These are phyloP conservation scores for Saccharomycopsis fodiens DNA, from an alignment of 805 yeast species.

Conservation along the genomic window DNA sequence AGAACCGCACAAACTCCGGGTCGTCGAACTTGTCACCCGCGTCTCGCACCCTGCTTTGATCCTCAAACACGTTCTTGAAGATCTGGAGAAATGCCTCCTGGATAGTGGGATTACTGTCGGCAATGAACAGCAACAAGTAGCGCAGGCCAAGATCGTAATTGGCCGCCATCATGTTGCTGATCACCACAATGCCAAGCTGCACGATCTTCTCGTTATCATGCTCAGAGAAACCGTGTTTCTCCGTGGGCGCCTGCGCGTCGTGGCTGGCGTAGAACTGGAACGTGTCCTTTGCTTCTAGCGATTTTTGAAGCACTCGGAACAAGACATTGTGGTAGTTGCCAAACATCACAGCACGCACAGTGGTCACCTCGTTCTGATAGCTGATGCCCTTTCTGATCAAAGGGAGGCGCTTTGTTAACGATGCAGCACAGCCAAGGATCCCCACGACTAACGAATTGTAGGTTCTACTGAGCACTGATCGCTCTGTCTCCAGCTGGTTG, in stretches of 20 bases:
- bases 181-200: slow-evolving; percentile 3
- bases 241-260: neutral
- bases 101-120: slow-evolving; percentile 11
- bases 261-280: neutral
- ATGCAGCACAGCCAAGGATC: slow-evolving; percentile 49
- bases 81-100: slow-evolving; percentile 17
- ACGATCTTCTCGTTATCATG: slow-evolving; percentile 2
- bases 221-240: neutral
- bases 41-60: slow-evolving; percentile 2
- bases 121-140: slow-evolving; percentile 14
- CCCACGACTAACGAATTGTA: slow-evolving; percentile 42
- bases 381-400: slow-evolving; percentile 48
- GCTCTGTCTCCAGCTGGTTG: neutral
- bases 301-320: slow-evolving; percentile 30
- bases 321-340: slow-evolving; percentile 64
- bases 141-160: slow-evolving; percentile 15
- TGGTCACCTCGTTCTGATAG: slow-evolving; percentile 44
- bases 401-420: slow-evolving; percentile 47
- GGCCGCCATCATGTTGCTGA: slow-evolving; percentile 16
- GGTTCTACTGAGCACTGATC: neutral
- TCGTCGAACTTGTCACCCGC: neutral
- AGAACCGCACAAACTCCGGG: slow-evolving; percentile 4
- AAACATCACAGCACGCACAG: slow-evolving; percentile 54
- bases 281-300: slow-evolving; percentile 36
- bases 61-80: slow-evolving; percentile 12